These are phyloP conservation scores for Russula abietina DNA, from an alignment of 768 basidiomycete species.

Conservation along the genomic window DNA sequence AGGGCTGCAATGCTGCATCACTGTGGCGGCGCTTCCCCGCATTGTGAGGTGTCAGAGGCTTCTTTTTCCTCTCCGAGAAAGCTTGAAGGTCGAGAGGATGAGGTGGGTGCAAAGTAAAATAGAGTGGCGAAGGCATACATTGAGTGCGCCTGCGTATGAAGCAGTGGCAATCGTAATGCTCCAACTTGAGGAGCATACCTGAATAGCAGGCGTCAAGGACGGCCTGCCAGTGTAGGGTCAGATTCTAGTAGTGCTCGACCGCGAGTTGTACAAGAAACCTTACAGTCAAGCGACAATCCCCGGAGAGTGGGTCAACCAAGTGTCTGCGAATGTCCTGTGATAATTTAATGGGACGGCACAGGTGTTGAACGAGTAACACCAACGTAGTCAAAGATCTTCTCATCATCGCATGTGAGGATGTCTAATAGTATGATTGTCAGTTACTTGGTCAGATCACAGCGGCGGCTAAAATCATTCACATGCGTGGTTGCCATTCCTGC, in stretches of 20 bases:
- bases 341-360: not conserved
- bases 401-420: conserved; percentile 12
- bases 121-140: not conserved
- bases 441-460: not conserved
- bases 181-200: conserved; percentile 23
- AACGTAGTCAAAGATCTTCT: conserved; percentile 22
- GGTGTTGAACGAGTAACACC: not conserved
- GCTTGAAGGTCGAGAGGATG: not conserved
- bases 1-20: not conserved
- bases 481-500: not conserved
- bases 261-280: not conserved
- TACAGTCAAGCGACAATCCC: conserved; percentile 23
- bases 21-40: not conserved
- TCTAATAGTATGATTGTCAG: not conserved
- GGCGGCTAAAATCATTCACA: not conserved
- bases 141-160: not conserved
- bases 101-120: not conserved
- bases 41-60: not conserved
- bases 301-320: conserved; percentile 23
- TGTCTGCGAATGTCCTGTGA: conserved; percentile 16
- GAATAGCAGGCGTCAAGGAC: conserved; percentile 26
- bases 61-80: not conserved
- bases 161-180: conserved; percentile 23
- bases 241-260: not conserved
- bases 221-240: conserved; percentile 7